Percentiles rank a stretch among this genome's conserved stretches.
phyloP scores from a whole-genome alignment of 1,284 basidiomycete species.

The Ceratobasidium sp. region DNA sequence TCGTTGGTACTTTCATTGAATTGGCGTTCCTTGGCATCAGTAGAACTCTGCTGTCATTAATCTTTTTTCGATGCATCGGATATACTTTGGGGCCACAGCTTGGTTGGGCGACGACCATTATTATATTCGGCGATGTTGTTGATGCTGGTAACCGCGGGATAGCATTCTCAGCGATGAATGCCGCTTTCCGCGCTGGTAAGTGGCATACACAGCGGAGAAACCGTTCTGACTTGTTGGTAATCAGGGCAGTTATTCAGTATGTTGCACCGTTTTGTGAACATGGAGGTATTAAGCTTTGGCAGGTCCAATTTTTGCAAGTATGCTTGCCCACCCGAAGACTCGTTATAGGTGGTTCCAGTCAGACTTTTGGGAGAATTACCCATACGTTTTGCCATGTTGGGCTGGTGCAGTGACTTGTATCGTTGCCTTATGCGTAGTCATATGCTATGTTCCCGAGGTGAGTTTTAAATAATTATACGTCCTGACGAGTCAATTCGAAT shows the following conservation, averaged over 20 bases:
- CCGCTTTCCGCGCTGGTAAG: slow-evolving; percentile 28
- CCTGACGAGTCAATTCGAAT: neutral
- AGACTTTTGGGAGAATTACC: slow-evolving; percentile 9
- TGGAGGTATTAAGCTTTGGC: neutral
- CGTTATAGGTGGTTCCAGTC: slow-evolving; percentile 19
- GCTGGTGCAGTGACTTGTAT: slow-evolving; percentile 15
- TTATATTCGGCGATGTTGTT: slow-evolving; percentile 11
- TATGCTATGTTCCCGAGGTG: slow-evolving; percentile 24
- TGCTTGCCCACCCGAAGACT: slow-evolving; percentile 13
- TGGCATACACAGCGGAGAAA: too few relatives aligned
- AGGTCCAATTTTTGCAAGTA: slow-evolving; percentile 20
- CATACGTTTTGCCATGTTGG: slow-evolving; percentile 28
- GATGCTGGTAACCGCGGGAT: slow-evolving; percentile 5
- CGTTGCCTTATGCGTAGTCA: slow-evolving; percentile 2
- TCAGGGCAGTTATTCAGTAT: slow-evolving; percentile 31
- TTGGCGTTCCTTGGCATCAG: slow-evolving; percentile 15
- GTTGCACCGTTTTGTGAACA: neutral
- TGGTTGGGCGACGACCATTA: slow-evolving; percentile 19
- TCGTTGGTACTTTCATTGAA: slow-evolving; percentile 14
- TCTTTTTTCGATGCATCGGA: slow-evolving; percentile 16
- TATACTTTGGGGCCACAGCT: slow-evolving; percentile 28
- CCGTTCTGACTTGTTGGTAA: neutral
- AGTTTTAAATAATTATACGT: neutral
- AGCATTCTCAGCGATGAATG: slow-evolving; percentile 31
- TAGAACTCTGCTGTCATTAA: neutral